Percentiles rank a stretch among this genome's conserved stretches.
phyloP scores from a whole-genome alignment of 192 early-diverging fungal species.

The Chytriomyces sp. region DNA sequence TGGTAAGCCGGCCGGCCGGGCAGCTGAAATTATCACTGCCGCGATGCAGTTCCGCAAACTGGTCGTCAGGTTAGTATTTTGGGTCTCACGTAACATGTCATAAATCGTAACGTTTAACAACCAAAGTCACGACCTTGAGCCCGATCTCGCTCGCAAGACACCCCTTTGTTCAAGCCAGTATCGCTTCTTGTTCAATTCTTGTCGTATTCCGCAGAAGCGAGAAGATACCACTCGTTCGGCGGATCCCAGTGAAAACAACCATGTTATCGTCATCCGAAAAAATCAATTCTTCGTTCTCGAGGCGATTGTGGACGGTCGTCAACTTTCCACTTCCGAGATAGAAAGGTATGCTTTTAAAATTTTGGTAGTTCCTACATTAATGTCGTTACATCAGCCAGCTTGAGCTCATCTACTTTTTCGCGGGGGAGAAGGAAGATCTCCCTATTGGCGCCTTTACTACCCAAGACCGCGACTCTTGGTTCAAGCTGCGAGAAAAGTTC shows the following conservation, averaged over 20 bases:
- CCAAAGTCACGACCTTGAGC: slow-evolving; percentile 67
- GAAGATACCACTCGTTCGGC: slow-evolving; percentile 75
- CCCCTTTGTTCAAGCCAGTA: slow-evolving; percentile 90
- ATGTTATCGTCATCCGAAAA: slow-evolving; percentile 84
- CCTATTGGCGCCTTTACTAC: slow-evolving; percentile 90
- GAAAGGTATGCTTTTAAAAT: slow-evolving; percentile 48
- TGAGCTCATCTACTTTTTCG: slow-evolving; percentile 66
- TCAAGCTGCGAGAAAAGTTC: slow-evolving; percentile 51
- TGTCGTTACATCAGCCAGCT: slow-evolving; percentile 69
- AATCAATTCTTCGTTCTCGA: slow-evolving; percentile 87
- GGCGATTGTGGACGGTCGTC: slow-evolving; percentile 71
- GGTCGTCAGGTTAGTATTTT: slow-evolving; percentile 54
- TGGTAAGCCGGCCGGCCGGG: slow-evolving; percentile 76
- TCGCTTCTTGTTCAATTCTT: slow-evolving; percentile 84
- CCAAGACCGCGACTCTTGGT: slow-evolving; percentile 93
- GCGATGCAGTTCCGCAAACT: slow-evolving; percentile 85
- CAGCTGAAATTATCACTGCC: slow-evolving; percentile 86
- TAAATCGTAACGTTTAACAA: too few species aligned
- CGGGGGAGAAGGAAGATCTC: slow-evolving; percentile 68
- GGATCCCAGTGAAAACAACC: slow-evolving; percentile 73
- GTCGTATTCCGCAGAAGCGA: slow-evolving; percentile 83
- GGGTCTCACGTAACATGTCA: background rate
- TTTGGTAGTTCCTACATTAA: too few species aligned
- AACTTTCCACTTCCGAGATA: slow-evolving; percentile 81
- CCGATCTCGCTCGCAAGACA: slow-evolving; percentile 75